Conservation (phyloP, 192 early-diverging fungal genomes). For the Entomortierella lignicola region DNA sequence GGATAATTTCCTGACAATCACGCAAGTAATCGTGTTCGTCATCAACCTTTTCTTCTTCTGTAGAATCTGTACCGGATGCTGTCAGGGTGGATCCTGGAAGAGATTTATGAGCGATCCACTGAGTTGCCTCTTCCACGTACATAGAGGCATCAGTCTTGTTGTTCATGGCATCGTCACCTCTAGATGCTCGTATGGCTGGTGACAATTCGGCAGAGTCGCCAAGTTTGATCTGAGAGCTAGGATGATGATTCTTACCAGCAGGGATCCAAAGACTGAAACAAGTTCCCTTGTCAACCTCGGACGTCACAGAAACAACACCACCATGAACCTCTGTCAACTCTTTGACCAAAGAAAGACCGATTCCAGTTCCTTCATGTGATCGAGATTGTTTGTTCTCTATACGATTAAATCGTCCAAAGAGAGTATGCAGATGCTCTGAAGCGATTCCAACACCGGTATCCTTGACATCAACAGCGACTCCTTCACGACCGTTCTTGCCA, state of each 20-base stretch:
- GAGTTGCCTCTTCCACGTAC: conserved; percentile 42
- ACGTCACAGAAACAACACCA: conserved; percentile 55
- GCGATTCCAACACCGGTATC: conserved; percentile 66
- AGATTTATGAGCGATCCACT: conserved; percentile 46
- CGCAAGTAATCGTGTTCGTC: conserved; percentile 19
- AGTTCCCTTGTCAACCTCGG: conserved; percentile 57
- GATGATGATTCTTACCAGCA: conserved; percentile 60
- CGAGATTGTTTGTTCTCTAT: conserved; percentile 65
- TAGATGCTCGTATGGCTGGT: not conserved
- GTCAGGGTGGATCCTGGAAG: conserved; percentile 37
- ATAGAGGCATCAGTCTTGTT: conserved; percentile 47
- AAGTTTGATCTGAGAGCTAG: conserved; percentile 51
- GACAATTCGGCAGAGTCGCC: conserved; percentile 17
- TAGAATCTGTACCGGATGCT: conserved; percentile 45
- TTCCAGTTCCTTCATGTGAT: conserved; percentile 70
- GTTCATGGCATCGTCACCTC: conserved; percentile 20
- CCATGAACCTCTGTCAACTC: conserved; percentile 68
- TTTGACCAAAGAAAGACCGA: conserved; percentile 65
- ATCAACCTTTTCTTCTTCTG: conserved; percentile 41
- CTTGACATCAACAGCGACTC: conserved; percentile 44
- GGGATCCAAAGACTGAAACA: conserved; percentile 64
- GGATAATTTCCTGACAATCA: conserved; percentile 6
- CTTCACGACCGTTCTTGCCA: conserved; percentile 47
- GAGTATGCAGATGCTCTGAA: conserved; percentile 48
- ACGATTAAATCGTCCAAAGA: conserved; percentile 73